Evolutionary conservation across 73 alveolate species (phyloP), one percentile per base, ranked within the genome.

Genomic region (Urostyla sp.): DNA sequence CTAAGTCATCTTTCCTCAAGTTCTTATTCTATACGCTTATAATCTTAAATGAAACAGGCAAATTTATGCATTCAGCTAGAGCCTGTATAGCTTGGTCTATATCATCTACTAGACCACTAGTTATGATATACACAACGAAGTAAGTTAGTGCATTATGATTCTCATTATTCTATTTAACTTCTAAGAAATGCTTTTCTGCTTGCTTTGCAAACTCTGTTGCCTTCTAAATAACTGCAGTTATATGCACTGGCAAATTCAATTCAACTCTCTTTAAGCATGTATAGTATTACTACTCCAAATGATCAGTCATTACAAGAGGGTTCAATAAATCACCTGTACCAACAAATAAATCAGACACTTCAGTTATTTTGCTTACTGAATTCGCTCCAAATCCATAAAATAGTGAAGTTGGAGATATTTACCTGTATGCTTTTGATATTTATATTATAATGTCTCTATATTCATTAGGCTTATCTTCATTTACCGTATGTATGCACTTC

Each of bases 101-200:
- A 49, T 87, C 94, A 60, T 87, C 90, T 18, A 87, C 54, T 0
- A 87, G 55, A 24, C 94, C 94, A 1, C 80, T 73, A 26, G 66
- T 67, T 0, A 87, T 26, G 43, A 75, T 79, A 20, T 60, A 77
- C 28, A 80, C 81, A 30, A 87, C 85, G 58, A 52, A 80, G 38
- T 87, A 87, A 34, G 72, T 69, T 7, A 69, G 72, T 20, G 58
- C 84, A 69, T 48, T 49, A 35, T 69, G 45, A 21, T 6, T 23
- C 6, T 43, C 72, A 13, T 31, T 48, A 53, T 48, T 48, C 4
- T 43, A 21, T 4, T 43, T 27, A 16, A 27, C 66, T 5, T 21
- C 7, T n/a, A 69, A 1, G 54, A 69, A 69, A 27, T 69, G 54
- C 15, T 1, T 6, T 40, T 69, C 55, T 16, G 67, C 26, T 16